Conservation (phyloP, 2,329 filamentous ascomycete genomes). For the Hypoxylon sp. region DNA sequence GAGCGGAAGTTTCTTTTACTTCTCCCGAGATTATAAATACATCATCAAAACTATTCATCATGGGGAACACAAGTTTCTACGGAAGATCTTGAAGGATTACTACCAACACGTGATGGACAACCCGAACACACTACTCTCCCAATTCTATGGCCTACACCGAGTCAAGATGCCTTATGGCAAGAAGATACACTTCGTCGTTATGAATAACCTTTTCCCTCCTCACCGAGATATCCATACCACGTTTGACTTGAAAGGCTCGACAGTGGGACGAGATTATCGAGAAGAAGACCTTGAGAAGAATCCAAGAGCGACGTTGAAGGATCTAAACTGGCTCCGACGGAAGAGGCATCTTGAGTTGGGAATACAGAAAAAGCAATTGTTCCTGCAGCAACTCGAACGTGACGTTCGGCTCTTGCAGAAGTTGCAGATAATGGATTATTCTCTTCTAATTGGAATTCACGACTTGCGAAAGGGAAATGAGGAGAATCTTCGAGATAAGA, state of each 20-base stretch:
- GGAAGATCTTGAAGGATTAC: conserved; percentile 90
- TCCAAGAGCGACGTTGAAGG: conserved; percentile 92
- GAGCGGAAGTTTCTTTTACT: conserved; percentile 99
- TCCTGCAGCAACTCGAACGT: conserved; percentile 88
- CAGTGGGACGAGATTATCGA: conserved; percentile 89
- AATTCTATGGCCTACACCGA: conserved; percentile 96
- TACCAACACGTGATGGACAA: conserved; percentile 93
- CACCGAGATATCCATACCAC: conserved; percentile 98
- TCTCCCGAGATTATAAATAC: conserved; percentile 99
- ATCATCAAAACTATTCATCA: conserved; percentile 99
- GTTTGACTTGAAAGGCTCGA: conserved; percentile 97
- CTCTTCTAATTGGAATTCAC: conserved; percentile 93
- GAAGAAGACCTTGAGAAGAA: conserved; percentile 92
- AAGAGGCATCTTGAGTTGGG: conserved; percentile 90
- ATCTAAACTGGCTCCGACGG: conserved; percentile 94
- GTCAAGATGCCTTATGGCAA: conserved; percentile 98
- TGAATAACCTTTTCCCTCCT: conserved; percentile 99
- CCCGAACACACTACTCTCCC: conserved; percentile 95
- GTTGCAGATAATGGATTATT: conserved; percentile 99
- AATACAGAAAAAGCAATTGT: conserved; percentile 87
- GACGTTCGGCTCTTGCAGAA: conserved; percentile 90
- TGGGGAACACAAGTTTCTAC: conserved; percentile 88
- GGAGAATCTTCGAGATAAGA: conserved; percentile 91
- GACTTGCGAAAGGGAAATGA: conserved; percentile 92
- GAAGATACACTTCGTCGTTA: conserved; percentile 99